Percentiles rank a stretch among this genome's conserved stretches.
Evolutionary conservation across 352 stramenopile genomes (phyloP).

Genomic region (Phytophthora cactorum): DNA sequence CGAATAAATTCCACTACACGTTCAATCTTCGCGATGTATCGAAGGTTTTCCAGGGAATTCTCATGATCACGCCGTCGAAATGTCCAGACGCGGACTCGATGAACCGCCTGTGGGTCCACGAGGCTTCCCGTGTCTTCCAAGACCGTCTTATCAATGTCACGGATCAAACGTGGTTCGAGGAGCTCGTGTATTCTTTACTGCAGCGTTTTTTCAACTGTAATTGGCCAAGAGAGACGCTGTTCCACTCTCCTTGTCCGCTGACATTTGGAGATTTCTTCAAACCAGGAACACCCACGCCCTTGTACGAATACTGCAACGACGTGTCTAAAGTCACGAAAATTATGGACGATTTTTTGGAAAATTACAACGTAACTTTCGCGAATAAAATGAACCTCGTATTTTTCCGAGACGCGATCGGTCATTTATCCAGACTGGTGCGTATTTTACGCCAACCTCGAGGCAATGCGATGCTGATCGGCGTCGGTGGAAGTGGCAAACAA

Average conservation of each 20-base stretch:
- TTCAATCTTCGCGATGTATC: constrained; percentile 97
- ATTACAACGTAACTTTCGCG: constrained; percentile 94
- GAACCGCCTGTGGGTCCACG: constrained; percentile 93
- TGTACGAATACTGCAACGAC: constrained; percentile 91
- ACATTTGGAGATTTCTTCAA: constrained; percentile 95
- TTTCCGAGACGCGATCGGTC: constrained; percentile 93
- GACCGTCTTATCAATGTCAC: constrained; percentile 90
- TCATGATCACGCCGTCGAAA: constrained; percentile 92
- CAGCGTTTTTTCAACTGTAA: constrained; percentile 77
- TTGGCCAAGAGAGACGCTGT: constrained; percentile 83
- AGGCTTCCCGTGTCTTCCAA: constrained; percentile 93
- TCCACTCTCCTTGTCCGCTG: constrained; percentile 87
- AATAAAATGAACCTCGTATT: constrained; percentile 98
- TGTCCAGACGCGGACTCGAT: constrained; percentile 87
- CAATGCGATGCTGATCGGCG: constrained; percentile 96
- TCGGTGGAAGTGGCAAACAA: constrained; percentile 95
- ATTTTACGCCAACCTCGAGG: constrained; percentile 93
- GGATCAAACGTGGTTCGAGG: constrained; percentile 93
- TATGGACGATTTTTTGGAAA: constrained; percentile 93
- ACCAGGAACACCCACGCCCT: constrained; percentile 66
- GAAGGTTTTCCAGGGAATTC: constrained; percentile 96
- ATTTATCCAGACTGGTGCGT: constrained; percentile 88
- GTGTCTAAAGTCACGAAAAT: constrained; percentile 81
- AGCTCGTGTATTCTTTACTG: constrained; percentile 87
- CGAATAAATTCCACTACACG: constrained; percentile 94